Base-by-base conservation (phyloP, 2,329 filamentous ascomycete species). In the Aspergillus chevalieri region DNA sequence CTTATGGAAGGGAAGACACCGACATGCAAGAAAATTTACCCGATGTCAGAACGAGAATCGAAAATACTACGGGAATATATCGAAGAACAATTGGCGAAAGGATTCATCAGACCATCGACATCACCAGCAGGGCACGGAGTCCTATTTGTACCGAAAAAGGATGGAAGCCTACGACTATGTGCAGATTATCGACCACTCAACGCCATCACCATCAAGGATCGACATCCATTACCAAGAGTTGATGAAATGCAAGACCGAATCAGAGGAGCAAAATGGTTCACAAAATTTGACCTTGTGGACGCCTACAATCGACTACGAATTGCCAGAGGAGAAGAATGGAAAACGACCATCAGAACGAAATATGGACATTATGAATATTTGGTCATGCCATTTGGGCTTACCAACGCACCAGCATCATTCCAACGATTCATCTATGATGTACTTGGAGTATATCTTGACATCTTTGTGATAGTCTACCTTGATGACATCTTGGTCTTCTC, bases 161-260 rank as follows among this genome's bases (percentile, higher is more conserved):
- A 42, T 22, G 14, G 17, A 8, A n/a, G 39, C 4, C 8, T 42
- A 42, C 5, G 17, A 42, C 15, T 42, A 21, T 42, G 21, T 22
- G 15, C 22, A 2, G 49, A 67, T 43, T 67, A 66, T 39, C 19
- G 45, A 4, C 49, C 19, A 0, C 47, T 67, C 8, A 68, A 67
- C 45, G 15, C 15, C 0, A 53, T 66, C 14, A 64, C 54, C 1
- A 46, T 45, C 7, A 64, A 64, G 44, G 53, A 67, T 44, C 19
- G 51, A 4, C 66, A 68, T 36, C 53, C 47, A 0, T 12, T 66
- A 6, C 60, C 54, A 0, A 38, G 63, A 14, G 62, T 65, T 21
- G 44, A 56, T 8, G 53, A 67, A 21, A 55, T 53, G 3, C 44
- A 64, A 4, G 44, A 55, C 4, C 33, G 44, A 6, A 45, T 64